phyloP scores from a whole-genome alignment of 257 asterid genomes.

The Solanum virginianum region DNA sequence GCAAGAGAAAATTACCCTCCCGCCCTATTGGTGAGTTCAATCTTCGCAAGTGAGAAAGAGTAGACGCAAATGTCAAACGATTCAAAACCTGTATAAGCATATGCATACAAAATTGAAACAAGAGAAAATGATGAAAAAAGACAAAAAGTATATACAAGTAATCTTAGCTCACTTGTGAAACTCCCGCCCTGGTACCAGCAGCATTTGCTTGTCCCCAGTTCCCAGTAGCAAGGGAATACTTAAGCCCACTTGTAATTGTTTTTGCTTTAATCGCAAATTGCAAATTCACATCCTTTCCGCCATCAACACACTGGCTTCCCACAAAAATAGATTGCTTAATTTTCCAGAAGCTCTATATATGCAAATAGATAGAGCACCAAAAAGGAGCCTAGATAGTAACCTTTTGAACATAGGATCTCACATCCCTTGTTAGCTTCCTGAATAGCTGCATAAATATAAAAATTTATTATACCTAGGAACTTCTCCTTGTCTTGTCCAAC shows the following conservation, averaged over 20 bases:
- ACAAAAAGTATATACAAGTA: neutral
- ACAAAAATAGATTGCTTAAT: neutral
- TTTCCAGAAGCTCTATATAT: neutral
- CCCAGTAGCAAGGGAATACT: constrained; percentile 94
- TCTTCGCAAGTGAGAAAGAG: constrained; percentile 87
- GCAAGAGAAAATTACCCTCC: constrained; percentile 48
- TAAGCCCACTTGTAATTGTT: constrained; percentile 94
- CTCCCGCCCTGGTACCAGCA: constrained; percentile 98
- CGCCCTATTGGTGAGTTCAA: constrained; percentile 98
- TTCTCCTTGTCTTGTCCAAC: neutral
- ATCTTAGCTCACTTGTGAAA: constrained; percentile 61
- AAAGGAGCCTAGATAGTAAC: constrained; percentile 21
- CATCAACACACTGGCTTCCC: constrained; percentile 74
- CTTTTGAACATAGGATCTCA: constrained; percentile 90
- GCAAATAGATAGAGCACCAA: constrained; percentile 1
- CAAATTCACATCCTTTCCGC: constrained; percentile 92
- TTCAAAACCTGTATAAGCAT: constrained; percentile 61
- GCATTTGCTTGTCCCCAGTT: constrained; percentile 99
- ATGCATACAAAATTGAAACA: neutral
- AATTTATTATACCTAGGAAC: neutral
- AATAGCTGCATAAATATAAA: constrained; percentile 49
- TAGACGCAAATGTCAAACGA: constrained; percentile 96
- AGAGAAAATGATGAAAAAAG: neutral
- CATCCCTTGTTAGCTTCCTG: constrained; percentile 94
- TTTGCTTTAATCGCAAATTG: constrained; percentile 98